Evolutionary conservation across 768 basidiomycete genomes (phyloP).

Genomic region (Mycena belliarum): DNA sequence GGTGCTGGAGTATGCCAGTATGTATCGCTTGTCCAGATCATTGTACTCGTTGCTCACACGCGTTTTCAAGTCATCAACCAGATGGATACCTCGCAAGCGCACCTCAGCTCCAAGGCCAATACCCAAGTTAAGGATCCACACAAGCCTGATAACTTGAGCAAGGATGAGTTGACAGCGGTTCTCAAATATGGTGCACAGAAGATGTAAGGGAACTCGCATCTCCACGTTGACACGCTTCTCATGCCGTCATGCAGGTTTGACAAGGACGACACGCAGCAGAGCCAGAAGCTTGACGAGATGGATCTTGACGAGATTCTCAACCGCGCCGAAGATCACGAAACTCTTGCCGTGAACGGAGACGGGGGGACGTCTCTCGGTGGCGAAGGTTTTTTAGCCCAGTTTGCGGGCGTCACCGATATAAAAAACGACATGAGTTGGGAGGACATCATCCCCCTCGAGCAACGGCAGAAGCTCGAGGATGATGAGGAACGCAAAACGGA

Average conservation of each 20-base stretch:
- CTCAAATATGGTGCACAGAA: constrained; percentile 99
- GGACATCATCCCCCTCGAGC: constrained; percentile 95
- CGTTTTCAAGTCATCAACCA: constrained; percentile 89
- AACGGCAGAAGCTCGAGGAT: constrained; percentile 79
- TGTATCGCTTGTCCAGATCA: constrained; percentile 37
- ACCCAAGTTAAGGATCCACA: constrained; percentile 61
- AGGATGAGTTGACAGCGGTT: constrained; percentile 95
- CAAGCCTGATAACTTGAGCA: constrained; percentile 85
- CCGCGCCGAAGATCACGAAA: constrained; percentile 96
- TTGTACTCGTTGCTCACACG: constrained; percentile 13
- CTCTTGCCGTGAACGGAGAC: constrained; percentile 76
- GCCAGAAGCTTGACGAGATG: constrained; percentile 97
- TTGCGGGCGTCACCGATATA: constrained; percentile 95
- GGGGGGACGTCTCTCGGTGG: constrained; percentile 95
- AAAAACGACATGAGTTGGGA: constrained; percentile 99
- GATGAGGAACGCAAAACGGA: constrained; percentile 77
- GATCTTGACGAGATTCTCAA: constrained; percentile 98
- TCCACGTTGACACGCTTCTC: neutral
- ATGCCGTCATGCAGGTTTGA: constrained; percentile 69
- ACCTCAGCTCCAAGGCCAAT: constrained; percentile 79
- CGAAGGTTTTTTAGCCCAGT: constrained; percentile 92
- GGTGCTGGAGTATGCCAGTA: constrained; percentile 99
- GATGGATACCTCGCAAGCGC: constrained; percentile 98
- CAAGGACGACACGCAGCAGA: constrained; percentile 91
- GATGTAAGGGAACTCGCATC: constrained; percentile 57